Evolutionary conservation across 345 rosid species (phyloP).

Genomic region (Eucalyptus curtisii): DNA sequence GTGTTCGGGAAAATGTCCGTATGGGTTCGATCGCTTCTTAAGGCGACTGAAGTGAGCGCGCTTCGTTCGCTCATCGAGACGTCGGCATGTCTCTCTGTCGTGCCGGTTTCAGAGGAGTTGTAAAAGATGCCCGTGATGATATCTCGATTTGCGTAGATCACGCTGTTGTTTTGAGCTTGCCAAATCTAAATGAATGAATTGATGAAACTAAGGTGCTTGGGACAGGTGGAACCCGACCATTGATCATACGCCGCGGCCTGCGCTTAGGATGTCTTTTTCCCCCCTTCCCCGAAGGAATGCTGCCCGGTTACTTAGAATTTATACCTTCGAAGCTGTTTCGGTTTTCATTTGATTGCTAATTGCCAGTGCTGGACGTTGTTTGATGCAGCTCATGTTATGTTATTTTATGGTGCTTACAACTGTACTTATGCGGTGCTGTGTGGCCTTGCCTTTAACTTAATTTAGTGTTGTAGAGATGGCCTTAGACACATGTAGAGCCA

Average conservation of each 20-base stretch:
- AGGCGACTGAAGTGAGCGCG: neutral
- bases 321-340: neutral
- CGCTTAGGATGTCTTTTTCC: neutral
- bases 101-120: neutral
- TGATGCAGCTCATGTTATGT: neutral
- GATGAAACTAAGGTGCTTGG: neutral
- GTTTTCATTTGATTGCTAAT: neutral
- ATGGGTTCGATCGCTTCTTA: neutral
- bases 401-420: neutral
- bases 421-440: neutral
- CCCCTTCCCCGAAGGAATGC: neutral
- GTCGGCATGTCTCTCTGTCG: neutral
- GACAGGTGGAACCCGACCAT: neutral
- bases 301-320: neutral
- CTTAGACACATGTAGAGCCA: neutral
- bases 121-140: neutral
- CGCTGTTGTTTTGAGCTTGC: neutral
- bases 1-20: neutral
- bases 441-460: neutral
- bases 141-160: neutral
- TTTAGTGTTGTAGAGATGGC: neutral
- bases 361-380: neutral
- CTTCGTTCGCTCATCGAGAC: neutral
- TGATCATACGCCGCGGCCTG: neutral
- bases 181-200: neutral